phyloP scores from a whole-genome alignment of 208 protist species.

The Phytomonas sp. region DNA sequence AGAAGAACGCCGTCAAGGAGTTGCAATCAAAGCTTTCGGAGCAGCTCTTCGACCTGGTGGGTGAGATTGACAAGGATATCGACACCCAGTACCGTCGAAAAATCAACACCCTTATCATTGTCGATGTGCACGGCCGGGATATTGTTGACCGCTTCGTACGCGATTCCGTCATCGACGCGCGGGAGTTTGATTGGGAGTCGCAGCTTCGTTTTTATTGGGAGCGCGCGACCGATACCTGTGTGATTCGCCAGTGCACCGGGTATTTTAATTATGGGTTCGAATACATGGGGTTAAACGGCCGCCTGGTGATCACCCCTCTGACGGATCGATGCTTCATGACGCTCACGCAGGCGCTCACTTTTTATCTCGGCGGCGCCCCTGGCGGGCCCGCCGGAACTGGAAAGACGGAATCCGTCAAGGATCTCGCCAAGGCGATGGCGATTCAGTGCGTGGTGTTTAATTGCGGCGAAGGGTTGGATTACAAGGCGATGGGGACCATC shows the following conservation, averaged over 20 bases:
- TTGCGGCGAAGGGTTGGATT: conserved; percentile 98
- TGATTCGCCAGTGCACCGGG: conserved; percentile 96
- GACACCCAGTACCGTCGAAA: conserved; percentile 93
- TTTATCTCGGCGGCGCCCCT: conserved; percentile 94
- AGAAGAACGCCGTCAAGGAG: conserved; percentile 96
- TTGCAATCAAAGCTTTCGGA: conserved; percentile 83
- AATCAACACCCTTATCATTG: conserved; percentile 99
- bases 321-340: conserved; percentile 99
- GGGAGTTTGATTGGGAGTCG: conserved; percentile 99
- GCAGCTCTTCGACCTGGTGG: conserved; percentile 95
- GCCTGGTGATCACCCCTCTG: conserved; percentile 98
- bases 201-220: conserved; percentile 99
- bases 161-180: conserved; percentile 95
- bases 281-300: conserved; percentile 98
- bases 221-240: conserved; percentile 89
- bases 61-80: conserved; percentile 92
- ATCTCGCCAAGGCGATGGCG: conserved; percentile 96
- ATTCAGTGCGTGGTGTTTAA: conserved; percentile 98
- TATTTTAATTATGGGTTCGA: conserved; percentile 97
- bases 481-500: conserved; percentile 97
- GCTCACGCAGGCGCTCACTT: conserved; percentile 97
- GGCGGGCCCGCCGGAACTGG: conserved; percentile 94
- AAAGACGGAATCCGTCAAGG: conserved; percentile 98
- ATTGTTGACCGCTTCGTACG: conserved; percentile 98
- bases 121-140: conserved; percentile 99